Percentiles rank a stretch among this genome's conserved stretches.
Evolutionary conservation across 2,329 filamentous ascomycete genomes (phyloP).

Genomic region (Phaeophleospora eucalypticola): DNA sequence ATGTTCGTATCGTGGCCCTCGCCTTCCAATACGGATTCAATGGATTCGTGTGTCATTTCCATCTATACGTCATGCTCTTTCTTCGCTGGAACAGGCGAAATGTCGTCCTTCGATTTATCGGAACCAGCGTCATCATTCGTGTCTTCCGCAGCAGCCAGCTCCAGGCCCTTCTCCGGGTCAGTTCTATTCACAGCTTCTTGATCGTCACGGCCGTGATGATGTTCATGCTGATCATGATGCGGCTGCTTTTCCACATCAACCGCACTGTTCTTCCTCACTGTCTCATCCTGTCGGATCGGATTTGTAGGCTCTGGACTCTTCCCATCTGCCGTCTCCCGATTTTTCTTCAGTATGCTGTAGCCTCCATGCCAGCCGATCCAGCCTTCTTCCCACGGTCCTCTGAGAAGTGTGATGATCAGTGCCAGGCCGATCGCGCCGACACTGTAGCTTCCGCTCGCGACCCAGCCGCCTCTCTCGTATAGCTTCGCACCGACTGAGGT

Average conservation of each 20-base stretch:
- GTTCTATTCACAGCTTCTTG: conserved; percentile 25
- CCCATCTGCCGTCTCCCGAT: conserved; percentile 37
- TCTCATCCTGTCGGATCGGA: conserved; percentile 7
- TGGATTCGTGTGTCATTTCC: too few species aligned
- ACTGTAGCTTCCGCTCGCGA: conserved; percentile 53
- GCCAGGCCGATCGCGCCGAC: conserved; percentile 52
- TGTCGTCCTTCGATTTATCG: conserved; percentile 2
- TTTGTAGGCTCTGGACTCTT: conserved; percentile 26
- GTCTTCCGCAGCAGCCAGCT: conserved; percentile 28
- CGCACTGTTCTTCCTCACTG: conserved; percentile 23
- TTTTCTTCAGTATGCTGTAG: conserved; percentile 47
- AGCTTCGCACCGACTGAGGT: conserved; percentile 51
- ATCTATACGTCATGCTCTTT: not conserved
- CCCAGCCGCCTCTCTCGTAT: conserved; percentile 56
- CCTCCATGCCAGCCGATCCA: conserved; percentile 62
- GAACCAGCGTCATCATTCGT: conserved; percentile 5
- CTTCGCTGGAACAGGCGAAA: conserved; percentile 3
- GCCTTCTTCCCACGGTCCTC: conserved; percentile 54
- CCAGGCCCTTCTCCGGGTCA: conserved; percentile 26
- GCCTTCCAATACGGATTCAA: too few species aligned
- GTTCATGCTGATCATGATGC: conserved; percentile 16
- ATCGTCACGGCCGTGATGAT: conserved; percentile 22
- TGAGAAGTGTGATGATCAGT: conserved; percentile 37
- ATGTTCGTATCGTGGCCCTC: not conserved
- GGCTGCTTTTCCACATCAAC: conserved; percentile 31